Evolutionary conservation across 371 early-diverging fungal genomes (phyloP), one percentile per base, ranked within the genome.

Genomic region (Mucor velutinosus): DNA sequence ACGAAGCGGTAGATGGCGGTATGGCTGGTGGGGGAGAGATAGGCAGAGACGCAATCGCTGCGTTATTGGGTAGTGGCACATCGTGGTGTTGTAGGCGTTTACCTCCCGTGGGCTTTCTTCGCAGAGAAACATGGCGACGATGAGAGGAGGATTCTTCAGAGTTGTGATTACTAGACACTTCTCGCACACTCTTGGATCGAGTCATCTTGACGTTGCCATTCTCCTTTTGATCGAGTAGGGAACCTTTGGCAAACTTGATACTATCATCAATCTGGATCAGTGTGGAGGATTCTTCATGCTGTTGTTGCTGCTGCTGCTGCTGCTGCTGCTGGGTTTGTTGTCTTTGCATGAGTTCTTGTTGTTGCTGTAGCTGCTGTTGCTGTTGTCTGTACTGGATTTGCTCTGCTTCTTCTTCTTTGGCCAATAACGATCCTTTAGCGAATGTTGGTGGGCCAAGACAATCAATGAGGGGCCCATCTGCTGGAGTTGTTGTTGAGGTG

Each of bases 221-320:
- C 11, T 70, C 73, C 32, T 73, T 75, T 33, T 76, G 53, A 11
- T 72, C 78, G 7, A 84, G 69, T 7, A 84, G 67, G 3, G 81
- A 79, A 0, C 84, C 84, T 58, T 84, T 80, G 5, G 78, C 47
- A 64, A 84, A 84, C 7, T 70, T 64, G 12, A 76, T 60, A 14
- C 73, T 67, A 43, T 84, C 78, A 17, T 84, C 77, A 10, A 84
- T 62, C 19, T 81, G 80, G 37, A 84, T 75, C 29, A 84, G 59
- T 4, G 81, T 76, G 21, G 23, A 56, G 2, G 56, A 30, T 17
- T 66, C 70, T 30, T 70, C 68, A n/a, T 55, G 45, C 14, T 33
- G 49, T 4, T 51, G 45, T 21, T 33, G 49, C 10, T 51, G 53
- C 15, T 62, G 72, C 6, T 58, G 55, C 47, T 55, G 39, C 23